These are phyloP conservation scores for Ettlia oleoabundans DNA, from an alignment of 139 green algal genomes.

Conservation along the genomic window DNA sequence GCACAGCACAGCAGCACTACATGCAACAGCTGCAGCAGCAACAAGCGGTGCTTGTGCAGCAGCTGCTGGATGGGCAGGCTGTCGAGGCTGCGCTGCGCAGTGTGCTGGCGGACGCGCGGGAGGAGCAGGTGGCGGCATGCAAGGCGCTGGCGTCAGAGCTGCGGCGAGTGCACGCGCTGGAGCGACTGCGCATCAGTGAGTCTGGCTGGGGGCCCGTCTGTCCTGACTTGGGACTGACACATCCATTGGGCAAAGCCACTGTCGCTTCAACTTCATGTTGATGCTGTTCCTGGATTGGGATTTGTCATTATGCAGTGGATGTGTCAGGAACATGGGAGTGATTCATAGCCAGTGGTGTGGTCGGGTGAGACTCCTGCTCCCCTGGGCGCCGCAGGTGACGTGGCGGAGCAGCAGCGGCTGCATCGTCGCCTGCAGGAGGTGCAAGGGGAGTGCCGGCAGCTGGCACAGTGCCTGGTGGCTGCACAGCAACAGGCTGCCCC, in stretches of 20 bases:
- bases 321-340: no score
- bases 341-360: not conserved
- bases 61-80: slow-evolving; percentile 14
- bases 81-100: slow-evolving; percentile 19
- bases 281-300: not conserved
- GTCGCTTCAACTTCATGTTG: not conserved
- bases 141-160: slow-evolving; percentile 8
- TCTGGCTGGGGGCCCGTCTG: no score
- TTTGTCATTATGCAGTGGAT: not conserved
- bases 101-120: slow-evolving; percentile 12
- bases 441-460: not conserved
- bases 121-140: slow-evolving; percentile 26
- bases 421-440: not conserved
- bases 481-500: slow-evolving; percentile 4
- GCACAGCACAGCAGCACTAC: no score
- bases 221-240: no score
- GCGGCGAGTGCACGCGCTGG: slow-evolving; percentile 22
- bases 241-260: not conserved
- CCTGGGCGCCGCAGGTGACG: slow-evolving; percentile 3
- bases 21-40: not conserved
- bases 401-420: slow-evolving; percentile 25
- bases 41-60: slow-evolving; percentile 9
- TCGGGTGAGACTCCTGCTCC: not conserved
- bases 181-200: slow-evolving; percentile 17
- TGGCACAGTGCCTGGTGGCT: not conserved